phyloP scores from a whole-genome alignment of 2,329 filamentous ascomycete species.

The Spiromastix sp. region DNA sequence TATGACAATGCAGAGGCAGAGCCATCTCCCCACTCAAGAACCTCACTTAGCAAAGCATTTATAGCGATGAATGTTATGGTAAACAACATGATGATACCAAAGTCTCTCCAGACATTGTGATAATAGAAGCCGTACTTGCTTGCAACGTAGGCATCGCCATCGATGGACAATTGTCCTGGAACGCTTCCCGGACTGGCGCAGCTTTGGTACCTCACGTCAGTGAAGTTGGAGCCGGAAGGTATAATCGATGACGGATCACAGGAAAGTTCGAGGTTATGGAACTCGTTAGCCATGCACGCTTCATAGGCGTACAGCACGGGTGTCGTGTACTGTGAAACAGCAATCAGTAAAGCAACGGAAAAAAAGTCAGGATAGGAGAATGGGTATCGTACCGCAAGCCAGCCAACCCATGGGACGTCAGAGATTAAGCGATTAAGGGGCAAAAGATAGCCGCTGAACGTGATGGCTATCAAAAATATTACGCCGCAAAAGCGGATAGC shows the following conservation, averaged over 20 bases:
- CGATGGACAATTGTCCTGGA: conserved; percentile 39
- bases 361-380: no score
- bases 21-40: conserved; percentile 47
- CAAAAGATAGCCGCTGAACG: conserved; percentile 54
- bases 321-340: conserved; percentile 32
- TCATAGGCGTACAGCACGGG: conserved; percentile 50
- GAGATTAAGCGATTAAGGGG: conserved; percentile 45
- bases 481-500: conserved; percentile 51
- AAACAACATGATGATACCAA: conserved; percentile 64
- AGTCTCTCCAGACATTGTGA: conserved; percentile 57
- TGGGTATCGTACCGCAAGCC: conserved; percentile 30
- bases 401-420: conserved; percentile 53
- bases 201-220: conserved; percentile 44
- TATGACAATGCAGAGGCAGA: conserved; percentile 56
- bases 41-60: conserved; percentile 57
- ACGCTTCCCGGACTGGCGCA: conserved; percentile 46
- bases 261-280: conserved; percentile 42
- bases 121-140: conserved; percentile 41
- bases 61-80: conserved; percentile 57
- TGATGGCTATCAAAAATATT: conserved; percentile 47
- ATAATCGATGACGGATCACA: conserved; percentile 47
- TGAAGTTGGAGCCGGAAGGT: conserved; percentile 42
- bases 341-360: conserved; percentile 1
- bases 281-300: conserved; percentile 53
- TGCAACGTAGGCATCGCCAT: conserved; percentile 43